These are phyloP conservation scores for Corylus americana DNA, from an alignment of 306 rosid species.

Conservation along the genomic window DNA sequence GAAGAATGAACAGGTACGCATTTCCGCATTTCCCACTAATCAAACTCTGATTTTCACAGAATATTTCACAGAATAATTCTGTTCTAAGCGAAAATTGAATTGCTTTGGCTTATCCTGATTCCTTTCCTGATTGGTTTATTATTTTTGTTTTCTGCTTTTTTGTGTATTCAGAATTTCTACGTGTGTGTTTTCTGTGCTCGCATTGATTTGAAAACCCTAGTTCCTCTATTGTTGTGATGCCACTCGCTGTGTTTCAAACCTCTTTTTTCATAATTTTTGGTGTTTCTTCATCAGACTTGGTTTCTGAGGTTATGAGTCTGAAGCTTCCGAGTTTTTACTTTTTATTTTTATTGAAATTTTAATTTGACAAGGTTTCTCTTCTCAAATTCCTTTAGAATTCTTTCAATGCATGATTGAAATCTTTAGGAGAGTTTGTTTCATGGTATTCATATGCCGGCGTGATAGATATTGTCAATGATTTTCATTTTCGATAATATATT, in stretches of 20 bases:
- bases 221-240: not conserved
- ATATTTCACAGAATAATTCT: not conserved
- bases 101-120: not conserved
- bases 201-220: not conserved
- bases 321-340: not conserved
- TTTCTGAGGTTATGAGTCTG: not conserved
- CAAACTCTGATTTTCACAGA: not conserved
- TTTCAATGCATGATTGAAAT: not conserved
- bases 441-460: not conserved
- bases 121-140: not conserved
- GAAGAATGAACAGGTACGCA: constrained; percentile 36
- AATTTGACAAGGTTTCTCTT: not conserved
- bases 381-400: not conserved
- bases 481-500: not conserved
- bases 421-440: not conserved
- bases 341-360: not conserved
- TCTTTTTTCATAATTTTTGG: not conserved
- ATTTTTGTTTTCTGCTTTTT: not conserved
- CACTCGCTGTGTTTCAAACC: not conserved
- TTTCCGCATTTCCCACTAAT: not conserved
- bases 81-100: not conserved
- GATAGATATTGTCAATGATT: not conserved
- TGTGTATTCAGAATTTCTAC: not conserved
- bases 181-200: not conserved
- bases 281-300: not conserved